phyloP scores from a whole-genome alignment of 768 basidiomycete species.

The Suillus paluster region DNA sequence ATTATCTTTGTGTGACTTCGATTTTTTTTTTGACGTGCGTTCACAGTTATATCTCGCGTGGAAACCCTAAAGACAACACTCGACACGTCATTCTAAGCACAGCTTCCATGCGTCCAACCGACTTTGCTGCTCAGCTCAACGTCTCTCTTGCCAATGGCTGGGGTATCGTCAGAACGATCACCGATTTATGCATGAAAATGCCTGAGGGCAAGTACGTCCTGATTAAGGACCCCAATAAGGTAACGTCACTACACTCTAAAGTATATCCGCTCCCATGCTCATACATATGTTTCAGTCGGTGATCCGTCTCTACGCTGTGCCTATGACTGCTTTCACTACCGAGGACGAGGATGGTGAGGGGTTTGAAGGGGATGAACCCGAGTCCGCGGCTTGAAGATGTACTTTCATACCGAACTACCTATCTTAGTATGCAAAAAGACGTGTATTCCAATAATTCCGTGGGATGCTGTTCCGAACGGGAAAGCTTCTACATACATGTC shows the following conservation, averaged over 20 bases:
- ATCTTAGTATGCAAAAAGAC: neutral
- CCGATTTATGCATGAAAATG: constrained; percentile 94
- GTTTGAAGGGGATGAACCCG: constrained; percentile 48
- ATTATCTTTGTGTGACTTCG: constrained; percentile 1
- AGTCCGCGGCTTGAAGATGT: constrained; percentile 33
- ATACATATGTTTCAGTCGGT: constrained; percentile 66
- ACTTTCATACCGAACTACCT: neutral
- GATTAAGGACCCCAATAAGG: constrained; percentile 98
- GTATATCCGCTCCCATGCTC: constrained; percentile 1
- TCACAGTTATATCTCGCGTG: constrained; percentile 90
- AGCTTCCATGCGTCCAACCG: constrained; percentile 90
- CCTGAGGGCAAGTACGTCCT: constrained; percentile 98
- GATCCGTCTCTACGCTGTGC: constrained; percentile 93
- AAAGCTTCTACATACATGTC: neutral
- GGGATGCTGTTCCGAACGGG: neutral
- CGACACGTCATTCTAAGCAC: constrained; percentile 96
- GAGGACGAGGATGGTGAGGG: constrained; percentile 70
- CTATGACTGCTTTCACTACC: constrained; percentile 80
- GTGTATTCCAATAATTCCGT: neutral
- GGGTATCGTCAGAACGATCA: constrained; percentile 96
- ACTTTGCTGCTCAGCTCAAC: constrained; percentile 95
- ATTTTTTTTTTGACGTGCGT: constrained; percentile 4
- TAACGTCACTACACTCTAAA: constrained; percentile 34
- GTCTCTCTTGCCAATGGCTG: constrained; percentile 95
- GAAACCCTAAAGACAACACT: constrained; percentile 90